Conservation (phyloP, 768 basidiomycete species). For the Mycena leptocephala region DNA sequence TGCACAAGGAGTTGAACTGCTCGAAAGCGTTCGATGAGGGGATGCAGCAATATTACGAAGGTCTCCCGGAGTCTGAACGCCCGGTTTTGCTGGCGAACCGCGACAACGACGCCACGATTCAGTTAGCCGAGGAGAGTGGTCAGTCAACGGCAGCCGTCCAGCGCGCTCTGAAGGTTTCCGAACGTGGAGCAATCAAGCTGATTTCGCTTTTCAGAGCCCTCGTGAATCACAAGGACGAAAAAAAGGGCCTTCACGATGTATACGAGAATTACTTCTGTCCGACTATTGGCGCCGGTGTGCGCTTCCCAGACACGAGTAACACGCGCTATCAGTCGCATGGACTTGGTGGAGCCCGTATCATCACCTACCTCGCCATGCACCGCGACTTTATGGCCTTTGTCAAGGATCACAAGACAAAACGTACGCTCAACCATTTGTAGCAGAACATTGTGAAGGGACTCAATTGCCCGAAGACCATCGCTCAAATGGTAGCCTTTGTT, state of each 20-base stretch:
- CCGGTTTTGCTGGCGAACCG: constrained; percentile 38
- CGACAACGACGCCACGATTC: constrained; percentile 37
- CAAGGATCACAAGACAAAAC: constrained; percentile 30
- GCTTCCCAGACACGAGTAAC: constrained; percentile 39
- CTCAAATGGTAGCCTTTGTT: constrained; percentile 30
- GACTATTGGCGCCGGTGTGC: neutral
- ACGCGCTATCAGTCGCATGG: constrained; percentile 36
- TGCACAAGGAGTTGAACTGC: constrained; percentile 43
- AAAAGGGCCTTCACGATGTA: constrained; percentile 41
- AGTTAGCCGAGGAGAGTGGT: neutral
- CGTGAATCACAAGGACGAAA: constrained; percentile 44
- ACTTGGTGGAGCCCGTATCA: constrained; percentile 16
- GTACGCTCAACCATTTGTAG: constrained; percentile 38
- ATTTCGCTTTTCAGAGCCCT: constrained; percentile 34
- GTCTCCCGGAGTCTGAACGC: neutral
- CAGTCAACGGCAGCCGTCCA: neutral
- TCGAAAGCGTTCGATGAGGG: constrained; percentile 33
- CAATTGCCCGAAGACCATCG: constrained; percentile 27
- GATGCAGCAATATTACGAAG: constrained; percentile 24
- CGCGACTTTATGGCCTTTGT: neutral
- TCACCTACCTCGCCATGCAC: neutral
- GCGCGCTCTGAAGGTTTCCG: constrained; percentile 29
- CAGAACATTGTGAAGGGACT: constrained; percentile 37
- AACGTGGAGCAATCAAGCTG: constrained; percentile 38
- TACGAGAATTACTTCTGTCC: constrained; percentile 17